Conservation (phyloP, 495 filamentous ascomycete genomes). For the Penicillium paxilli region DNA sequence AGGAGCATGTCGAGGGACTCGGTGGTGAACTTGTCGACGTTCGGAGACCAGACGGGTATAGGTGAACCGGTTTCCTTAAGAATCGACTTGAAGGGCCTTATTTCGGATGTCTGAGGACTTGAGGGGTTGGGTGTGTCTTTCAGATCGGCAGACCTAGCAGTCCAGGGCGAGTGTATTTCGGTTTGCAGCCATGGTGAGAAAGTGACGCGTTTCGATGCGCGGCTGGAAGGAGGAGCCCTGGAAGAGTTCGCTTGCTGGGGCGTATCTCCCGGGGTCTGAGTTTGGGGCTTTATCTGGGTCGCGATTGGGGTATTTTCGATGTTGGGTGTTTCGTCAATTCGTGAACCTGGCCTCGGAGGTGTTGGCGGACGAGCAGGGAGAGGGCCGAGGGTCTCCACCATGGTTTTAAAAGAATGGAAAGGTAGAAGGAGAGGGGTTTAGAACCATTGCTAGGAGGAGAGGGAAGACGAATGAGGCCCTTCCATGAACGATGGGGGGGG, state of each 20-base stretch:
- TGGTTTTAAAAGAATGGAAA: slow-evolving; percentile 32
- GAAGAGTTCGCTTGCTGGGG: slow-evolving; percentile 44
- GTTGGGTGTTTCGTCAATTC: slow-evolving; percentile 28
- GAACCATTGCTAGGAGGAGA: slow-evolving; percentile 31
- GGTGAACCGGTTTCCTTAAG: slow-evolving; percentile 64
- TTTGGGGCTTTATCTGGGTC: too few relatives aligned
- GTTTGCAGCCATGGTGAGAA: slow-evolving; percentile 75
- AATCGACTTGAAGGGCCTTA: slow-evolving; percentile 66
- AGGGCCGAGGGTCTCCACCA: slow-evolving; percentile 53
- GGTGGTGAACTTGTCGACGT: slow-evolving; percentile 39
- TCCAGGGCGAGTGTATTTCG: slow-evolving; percentile 56
- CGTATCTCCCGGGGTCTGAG: slow-evolving; percentile 51
- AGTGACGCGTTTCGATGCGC: slow-evolving; percentile 66
- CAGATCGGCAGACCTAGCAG: slow-evolving; percentile 63
- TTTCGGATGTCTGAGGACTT: slow-evolving; percentile 49
- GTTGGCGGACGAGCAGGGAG: slow-evolving; percentile 58
- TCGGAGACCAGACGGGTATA: slow-evolving; percentile 36
- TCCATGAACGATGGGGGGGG: slow-evolving; percentile 9
- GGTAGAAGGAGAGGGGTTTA: slow-evolving; percentile 13
- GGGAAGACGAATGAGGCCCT: slow-evolving; percentile 5
- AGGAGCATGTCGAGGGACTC: slow-evolving; percentile 67
- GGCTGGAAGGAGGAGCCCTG: slow-evolving; percentile 33
- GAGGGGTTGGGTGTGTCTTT: slow-evolving; percentile 48
- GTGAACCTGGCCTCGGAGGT: slow-evolving; percentile 60
- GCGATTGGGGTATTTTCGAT: slow-evolving; percentile 32